phyloP scores from a whole-genome alignment of 345 rosid genomes.

The Ceriops decandra region DNA sequence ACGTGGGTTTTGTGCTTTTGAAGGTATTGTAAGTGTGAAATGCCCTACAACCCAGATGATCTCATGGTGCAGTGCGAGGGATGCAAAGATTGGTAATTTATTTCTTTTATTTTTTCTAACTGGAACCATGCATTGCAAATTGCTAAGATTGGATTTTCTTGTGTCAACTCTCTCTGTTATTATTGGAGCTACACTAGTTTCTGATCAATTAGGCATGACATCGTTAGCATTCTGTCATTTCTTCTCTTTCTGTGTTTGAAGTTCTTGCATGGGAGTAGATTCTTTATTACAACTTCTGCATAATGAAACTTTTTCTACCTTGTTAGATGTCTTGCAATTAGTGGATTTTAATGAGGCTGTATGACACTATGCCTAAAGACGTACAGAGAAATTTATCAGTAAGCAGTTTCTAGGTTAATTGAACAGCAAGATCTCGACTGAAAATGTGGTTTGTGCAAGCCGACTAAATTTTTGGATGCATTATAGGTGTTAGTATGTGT shows the following conservation, averaged over 20 bases:
- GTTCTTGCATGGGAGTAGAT: background rate
- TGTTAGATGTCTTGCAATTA: background rate
- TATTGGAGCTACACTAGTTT: constrained; percentile 8
- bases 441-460: too few species aligned
- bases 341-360: too few species aligned
- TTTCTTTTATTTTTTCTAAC: background rate
- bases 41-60: constrained; percentile 87
- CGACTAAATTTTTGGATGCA: too few species aligned
- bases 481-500: too few species aligned
- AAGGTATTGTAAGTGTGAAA: constrained; percentile 89
- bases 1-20: constrained; percentile 20
- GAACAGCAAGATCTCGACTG: too few species aligned
- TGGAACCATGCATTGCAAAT: background rate
- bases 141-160: constrained; percentile 1
- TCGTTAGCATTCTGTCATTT: background rate
- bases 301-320: background rate
- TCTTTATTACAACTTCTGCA: background rate
- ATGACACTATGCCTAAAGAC: too few species aligned
- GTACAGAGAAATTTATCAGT: too few species aligned
- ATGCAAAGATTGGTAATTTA: constrained; percentile 77
- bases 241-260: background rate
- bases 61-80: constrained; percentile 88
- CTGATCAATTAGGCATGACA: background rate
- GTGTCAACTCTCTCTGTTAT: constrained; percentile 6
- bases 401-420: too few species aligned